Evolutionary conservation across 2,329 filamentous ascomycete genomes (phyloP).

Genomic region (Mariannaea elegans): DNA sequence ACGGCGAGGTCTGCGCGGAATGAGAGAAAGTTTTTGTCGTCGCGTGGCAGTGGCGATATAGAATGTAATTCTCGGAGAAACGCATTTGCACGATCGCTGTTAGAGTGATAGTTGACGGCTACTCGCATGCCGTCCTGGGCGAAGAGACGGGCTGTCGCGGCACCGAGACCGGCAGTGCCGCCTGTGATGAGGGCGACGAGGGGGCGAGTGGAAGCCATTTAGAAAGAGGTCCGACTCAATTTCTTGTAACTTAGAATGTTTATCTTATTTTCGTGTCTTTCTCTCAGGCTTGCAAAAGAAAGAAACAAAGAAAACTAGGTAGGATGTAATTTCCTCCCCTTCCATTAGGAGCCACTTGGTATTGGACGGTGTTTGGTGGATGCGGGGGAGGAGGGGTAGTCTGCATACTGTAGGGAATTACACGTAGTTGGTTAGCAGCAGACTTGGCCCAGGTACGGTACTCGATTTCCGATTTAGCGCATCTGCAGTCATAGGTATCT

Average conservation of each 20-base stretch:
- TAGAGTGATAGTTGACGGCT: constrained; percentile 77
- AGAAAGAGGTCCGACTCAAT: no score
- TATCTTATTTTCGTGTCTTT: not conserved
- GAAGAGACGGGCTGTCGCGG: constrained; percentile 72
- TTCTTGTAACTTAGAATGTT: not conserved
- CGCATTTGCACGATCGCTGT: constrained; percentile 65
- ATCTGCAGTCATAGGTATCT: not conserved
- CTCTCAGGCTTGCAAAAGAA: not conserved
- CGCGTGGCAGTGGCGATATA: constrained; percentile 48
- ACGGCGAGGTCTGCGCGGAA: constrained; percentile 74
- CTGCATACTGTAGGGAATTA: no score
- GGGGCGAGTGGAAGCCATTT: constrained; percentile 25
- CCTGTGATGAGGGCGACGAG: constrained; percentile 58
- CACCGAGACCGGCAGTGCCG: constrained; percentile 74
- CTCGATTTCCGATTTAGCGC: no score
- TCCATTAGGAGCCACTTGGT: not conserved
- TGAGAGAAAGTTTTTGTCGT: constrained; percentile 50
- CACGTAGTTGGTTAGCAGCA: not conserved
- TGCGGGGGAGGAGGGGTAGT: constrained; percentile 6
- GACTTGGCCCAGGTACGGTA: no score
- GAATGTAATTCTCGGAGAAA: constrained; percentile 64
- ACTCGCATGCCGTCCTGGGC: constrained; percentile 74
- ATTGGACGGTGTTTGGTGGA: not conserved
- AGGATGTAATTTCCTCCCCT: constrained; percentile 11
- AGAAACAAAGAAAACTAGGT: not conserved